These are phyloP conservation scores for Phoenix dactylifera DNA, from an alignment of 176 grass and related monocot genomes.

Conservation along the genomic window DNA sequence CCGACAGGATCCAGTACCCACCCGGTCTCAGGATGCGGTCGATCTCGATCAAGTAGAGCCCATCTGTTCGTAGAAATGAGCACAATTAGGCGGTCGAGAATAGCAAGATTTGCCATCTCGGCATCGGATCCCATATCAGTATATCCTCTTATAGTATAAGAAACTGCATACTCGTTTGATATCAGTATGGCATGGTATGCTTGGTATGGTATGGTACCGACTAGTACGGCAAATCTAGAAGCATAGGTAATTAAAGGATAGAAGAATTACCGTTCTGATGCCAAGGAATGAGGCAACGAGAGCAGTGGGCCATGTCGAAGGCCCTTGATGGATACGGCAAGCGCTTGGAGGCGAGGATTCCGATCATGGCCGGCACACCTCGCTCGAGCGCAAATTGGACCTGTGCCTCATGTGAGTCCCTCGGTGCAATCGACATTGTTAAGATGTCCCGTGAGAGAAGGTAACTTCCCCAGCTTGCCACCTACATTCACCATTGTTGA, in stretches of 20 bases:
- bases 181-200: too few relatives aligned
- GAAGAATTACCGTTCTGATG: constrained; percentile 29
- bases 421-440: constrained; percentile 32
- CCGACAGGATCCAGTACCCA: constrained; percentile 57
- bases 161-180: too few relatives aligned
- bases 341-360: constrained; percentile 26
- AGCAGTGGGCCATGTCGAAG: constrained; percentile 57
- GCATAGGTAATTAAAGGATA: background rate
- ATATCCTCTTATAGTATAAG: too few relatives aligned
- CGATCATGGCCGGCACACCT: constrained; percentile 53
- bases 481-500: constrained; percentile 6
- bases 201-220: too few relatives aligned
- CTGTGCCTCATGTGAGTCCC: constrained; percentile 39
- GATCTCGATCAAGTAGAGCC: constrained; percentile 39
- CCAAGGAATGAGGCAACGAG: constrained; percentile 51
- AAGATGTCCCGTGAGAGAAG: constrained; percentile 37
- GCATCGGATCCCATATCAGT: too few relatives aligned
- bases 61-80: constrained; percentile 13
- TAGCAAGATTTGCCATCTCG: too few relatives aligned
- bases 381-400: constrained; percentile 48
- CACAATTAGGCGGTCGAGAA: too few relatives aligned
- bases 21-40: constrained; percentile 43
- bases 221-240: too few relatives aligned
- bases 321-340: constrained; percentile 42
- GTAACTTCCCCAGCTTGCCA: constrained; percentile 37